Evolutionary conservation across 176 grass and related monocot genomes (phyloP).

Genomic region (Triticum monococcum): DNA sequence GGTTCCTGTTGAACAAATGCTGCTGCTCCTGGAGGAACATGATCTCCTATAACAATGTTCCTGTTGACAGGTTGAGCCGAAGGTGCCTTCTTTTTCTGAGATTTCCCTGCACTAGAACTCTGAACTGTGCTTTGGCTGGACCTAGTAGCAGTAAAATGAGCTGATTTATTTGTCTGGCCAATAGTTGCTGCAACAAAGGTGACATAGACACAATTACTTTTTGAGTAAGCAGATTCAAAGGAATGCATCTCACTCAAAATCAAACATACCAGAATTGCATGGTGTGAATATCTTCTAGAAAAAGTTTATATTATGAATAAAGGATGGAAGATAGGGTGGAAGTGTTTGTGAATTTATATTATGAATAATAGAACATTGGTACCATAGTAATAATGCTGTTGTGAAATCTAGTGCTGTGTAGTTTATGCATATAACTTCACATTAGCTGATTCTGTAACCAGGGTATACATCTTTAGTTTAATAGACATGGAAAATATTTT

Average conservation of each 20-base stretch:
- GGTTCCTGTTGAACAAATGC: constrained; percentile 41
- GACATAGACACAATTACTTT: constrained; percentile 12
- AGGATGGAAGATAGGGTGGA: background rate
- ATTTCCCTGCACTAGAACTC: constrained; percentile 27
- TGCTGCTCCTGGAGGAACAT: constrained; percentile 31
- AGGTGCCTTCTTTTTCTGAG: constrained; percentile 34
- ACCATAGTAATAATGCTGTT: background rate
- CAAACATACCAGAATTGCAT: background rate
- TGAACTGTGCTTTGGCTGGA: constrained; percentile 16
- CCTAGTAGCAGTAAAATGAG: constrained; percentile 28
- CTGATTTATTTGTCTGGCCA: constrained; percentile 40
- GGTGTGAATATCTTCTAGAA: background rate
- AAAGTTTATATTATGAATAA: background rate
- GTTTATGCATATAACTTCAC: background rate
- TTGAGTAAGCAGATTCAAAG: constrained; percentile 18
- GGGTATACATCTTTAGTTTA: background rate
- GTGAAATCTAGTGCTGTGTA: background rate
- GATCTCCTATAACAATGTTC: constrained; percentile 44
- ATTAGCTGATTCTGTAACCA: background rate
- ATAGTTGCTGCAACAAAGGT: constrained; percentile 28
- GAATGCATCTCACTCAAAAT: background rate
- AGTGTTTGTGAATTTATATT: background rate
- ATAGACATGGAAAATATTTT: no score
- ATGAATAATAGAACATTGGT: background rate
- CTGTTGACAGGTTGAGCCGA: constrained; percentile 23